Evolutionary conservation across 768 basidiomycete genomes (phyloP).

Genomic region (Saitozyma sp.): DNA sequence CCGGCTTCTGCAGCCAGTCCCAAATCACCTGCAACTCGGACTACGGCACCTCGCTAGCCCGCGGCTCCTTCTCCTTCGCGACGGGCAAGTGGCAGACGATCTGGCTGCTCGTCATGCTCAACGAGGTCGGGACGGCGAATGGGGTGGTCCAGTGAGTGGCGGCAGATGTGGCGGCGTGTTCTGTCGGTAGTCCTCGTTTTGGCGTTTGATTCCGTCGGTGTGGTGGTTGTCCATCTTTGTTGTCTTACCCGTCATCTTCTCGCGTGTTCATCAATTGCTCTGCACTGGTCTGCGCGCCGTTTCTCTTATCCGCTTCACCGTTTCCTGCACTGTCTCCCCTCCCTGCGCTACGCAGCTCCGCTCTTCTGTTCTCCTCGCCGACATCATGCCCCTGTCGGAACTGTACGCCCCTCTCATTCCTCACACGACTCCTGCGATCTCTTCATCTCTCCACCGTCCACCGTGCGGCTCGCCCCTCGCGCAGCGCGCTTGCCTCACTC

Average conservation of each 20-base stretch:
- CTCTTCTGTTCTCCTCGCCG: too few relatives aligned
- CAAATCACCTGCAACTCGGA: slow-evolving; percentile 58
- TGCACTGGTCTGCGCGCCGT: too few relatives aligned
- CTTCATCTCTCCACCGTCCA: not conserved
- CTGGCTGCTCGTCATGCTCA: slow-evolving; percentile 71
- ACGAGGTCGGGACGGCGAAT: slow-evolving; percentile 67
- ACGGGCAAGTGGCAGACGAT: slow-evolving; percentile 57
- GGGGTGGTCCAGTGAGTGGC: slow-evolving; percentile 65
- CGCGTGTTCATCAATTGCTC: not conserved
- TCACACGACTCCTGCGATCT: too few relatives aligned
- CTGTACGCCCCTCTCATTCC: too few relatives aligned
- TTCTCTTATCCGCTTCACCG: not conserved
- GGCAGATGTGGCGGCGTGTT: too few relatives aligned
- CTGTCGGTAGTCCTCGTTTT: too few relatives aligned
- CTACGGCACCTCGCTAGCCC: slow-evolving; percentile 47
- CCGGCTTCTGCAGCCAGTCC: slow-evolving; percentile 56
- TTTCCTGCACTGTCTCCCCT: not conserved
- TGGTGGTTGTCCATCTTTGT: too few relatives aligned
- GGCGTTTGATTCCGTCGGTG: too few relatives aligned
- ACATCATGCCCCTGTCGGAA: too few relatives aligned
- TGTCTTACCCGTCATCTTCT: not conserved
- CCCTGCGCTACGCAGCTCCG: too few relatives aligned
- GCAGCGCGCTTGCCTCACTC: not conserved
- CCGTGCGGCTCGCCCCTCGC: not conserved
- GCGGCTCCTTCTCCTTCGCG: slow-evolving; percentile 47